Base-by-base conservation (phyloP, 805 yeast genomes). In the Cyberlindnera galapagoensis region DNA sequence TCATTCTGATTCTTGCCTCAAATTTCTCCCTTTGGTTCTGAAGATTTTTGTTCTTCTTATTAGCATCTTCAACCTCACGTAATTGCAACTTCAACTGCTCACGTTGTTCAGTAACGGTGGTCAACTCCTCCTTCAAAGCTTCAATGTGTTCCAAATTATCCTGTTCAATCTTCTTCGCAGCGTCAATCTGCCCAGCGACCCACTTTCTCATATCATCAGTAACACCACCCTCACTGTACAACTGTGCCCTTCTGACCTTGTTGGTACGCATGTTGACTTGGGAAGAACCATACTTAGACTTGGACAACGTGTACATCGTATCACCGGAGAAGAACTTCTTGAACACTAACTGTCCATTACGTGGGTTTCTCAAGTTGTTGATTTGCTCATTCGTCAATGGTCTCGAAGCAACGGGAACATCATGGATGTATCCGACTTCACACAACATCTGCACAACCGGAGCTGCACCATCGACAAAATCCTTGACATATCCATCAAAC, bases 401-500 rank as follows among this genome's bases (percentile, higher is more conserved):
- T n/a, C 51, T 57, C 11, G 60, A 55, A 0, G 83, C 51, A 6
- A 80, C 77, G 0, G 97, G 96, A 18, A 84, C 71, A 33, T 55
- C 52, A 40, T 74, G 67, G 12, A 76, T 52, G 27, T 69, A 65
- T 9, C 64, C 52, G 9, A 60, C 56, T 39, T 72, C 77, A 42
- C 81, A 75, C 20, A 88, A 63, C 86, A 82, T 85, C 33, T 68
- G 65, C 31, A 85, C 51, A 1, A 90, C 94, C 8, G 71, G 69
- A 6, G 55, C 49, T 1, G 95, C 95, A 1, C 95, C 97, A 3
- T 59, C 56, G 3, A 90, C 48, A 40, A 74, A 74, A 46, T 92
- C 96, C 3, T 70, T 56, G 17, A 87, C 44, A 47, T 74, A 84
- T 1, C 95, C 92, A 34, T 83, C 95, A 54, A 92, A 87, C 0